A percentile compares a stretch with the other conserved stretches of the same genome.
These are phyloP conservation scores for Vitis rotundifolia DNA, from an alignment of 164 flowering plant species.

Conservation along the genomic window DNA sequence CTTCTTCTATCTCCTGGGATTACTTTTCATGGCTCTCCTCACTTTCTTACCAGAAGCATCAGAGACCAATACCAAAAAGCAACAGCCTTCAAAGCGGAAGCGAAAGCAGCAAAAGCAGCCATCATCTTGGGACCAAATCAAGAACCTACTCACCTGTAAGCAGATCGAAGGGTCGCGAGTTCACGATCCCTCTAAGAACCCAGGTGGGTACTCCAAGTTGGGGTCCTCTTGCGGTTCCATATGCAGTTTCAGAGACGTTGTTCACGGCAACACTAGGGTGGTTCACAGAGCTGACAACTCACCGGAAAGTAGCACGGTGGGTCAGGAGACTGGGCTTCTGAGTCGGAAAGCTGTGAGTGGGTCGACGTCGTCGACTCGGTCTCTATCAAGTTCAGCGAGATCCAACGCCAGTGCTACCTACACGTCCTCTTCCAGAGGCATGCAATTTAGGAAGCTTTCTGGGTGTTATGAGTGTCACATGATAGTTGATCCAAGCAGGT, in stretches of 20 bases:
- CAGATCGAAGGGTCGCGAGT: slow-evolving; percentile 58
- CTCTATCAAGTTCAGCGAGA: slow-evolving; percentile 36
- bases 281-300: slow-evolving; percentile 88
- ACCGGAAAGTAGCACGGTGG: slow-evolving; percentile 65
- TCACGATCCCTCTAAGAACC: slow-evolving; percentile 59
- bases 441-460: slow-evolving; percentile 67
- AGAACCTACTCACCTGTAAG: slow-evolving; percentile 81
- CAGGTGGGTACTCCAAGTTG: slow-evolving; percentile 41
- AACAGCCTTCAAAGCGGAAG: slow-evolving; percentile 5
- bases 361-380: slow-evolving; percentile 29
- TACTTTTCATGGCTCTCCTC: slow-evolving; percentile 53
- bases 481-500: slow-evolving; percentile 71
- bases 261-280: slow-evolving; percentile 73
- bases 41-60: slow-evolving; percentile 43
- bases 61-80: slow-evolving; percentile 8
- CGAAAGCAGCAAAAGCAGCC: slow-evolving; percentile 20
- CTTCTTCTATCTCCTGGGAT: slow-evolving; percentile 11
- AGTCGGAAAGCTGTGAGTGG: slow-evolving; percentile 36
- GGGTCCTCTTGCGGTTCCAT: slow-evolving; percentile 75
- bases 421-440: slow-evolving; percentile 44
- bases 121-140: slow-evolving; percentile 94
- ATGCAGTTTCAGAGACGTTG: slow-evolving; percentile 78
- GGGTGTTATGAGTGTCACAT: slow-evolving; percentile 74
- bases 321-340: slow-evolving; percentile 55
- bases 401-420: slow-evolving; percentile 33